phyloP scores from a whole-genome alignment of 2,329 filamentous ascomycete species.

The Aspergillus arachidicola region DNA sequence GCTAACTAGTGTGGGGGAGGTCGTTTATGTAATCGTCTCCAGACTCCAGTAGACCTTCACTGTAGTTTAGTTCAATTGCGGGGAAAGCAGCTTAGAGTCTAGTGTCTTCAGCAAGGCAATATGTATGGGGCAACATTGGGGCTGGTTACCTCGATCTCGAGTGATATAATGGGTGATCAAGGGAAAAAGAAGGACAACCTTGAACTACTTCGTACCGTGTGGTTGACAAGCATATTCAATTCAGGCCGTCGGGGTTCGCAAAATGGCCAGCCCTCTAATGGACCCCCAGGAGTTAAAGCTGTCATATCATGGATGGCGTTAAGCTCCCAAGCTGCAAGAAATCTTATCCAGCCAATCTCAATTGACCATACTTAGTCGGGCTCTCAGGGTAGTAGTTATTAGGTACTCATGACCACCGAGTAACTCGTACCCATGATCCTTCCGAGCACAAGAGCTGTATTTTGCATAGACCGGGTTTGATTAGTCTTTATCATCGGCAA shows the following conservation, averaged over 20 bases:
- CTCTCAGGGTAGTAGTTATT: background rate
- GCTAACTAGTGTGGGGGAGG: background rate
- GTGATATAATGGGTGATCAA: background rate
- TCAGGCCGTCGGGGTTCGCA: background rate
- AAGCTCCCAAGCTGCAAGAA: background rate
- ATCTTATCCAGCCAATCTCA: conserved; percentile 1
- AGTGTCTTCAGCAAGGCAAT: background rate
- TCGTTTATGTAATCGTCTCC: background rate
- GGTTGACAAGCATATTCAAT: background rate
- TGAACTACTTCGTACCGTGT: background rate
- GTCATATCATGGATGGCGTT: too few relatives aligned
- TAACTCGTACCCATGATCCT: background rate
- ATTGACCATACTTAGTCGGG: background rate
- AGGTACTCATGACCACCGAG: background rate
- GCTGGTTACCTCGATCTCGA: background rate
- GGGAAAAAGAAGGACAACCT: background rate
- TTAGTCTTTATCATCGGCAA: background rate
- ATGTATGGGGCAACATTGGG: background rate
- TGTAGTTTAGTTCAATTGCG: background rate
- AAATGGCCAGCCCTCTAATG: background rate
- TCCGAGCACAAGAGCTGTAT: background rate
- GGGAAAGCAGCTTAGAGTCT: background rate
- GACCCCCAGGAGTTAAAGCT: too few relatives aligned
- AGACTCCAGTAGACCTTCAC: background rate
- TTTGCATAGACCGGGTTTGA: background rate